Evolutionary conservation across 192 early-diverging fungal genomes (phyloP), one percentile per base, ranked within the genome.

Genomic region (Jimgerdemannia flammicorona): DNA sequence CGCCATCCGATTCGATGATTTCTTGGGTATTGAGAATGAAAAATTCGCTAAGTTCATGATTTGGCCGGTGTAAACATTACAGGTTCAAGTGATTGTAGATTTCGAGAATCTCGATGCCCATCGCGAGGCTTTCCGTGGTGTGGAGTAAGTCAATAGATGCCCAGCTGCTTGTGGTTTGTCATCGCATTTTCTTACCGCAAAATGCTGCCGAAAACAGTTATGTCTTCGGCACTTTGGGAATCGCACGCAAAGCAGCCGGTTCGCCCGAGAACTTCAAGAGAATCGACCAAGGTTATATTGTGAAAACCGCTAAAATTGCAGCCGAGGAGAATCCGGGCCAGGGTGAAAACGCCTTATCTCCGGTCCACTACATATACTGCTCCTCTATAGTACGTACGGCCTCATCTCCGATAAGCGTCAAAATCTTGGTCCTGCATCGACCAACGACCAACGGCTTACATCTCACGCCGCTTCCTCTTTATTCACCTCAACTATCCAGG

Each of bases 231-330:
- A 85, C 90, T 71, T 83, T 96, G 4, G 94, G 88, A 42, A 93
- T 93, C 2, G 95, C 93, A 3, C 84, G 89, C 3, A 84, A 81
- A 3, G 85, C 82, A 69, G 89, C 91, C 64, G 94, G 94, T 6
- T 80, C 80, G 4, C 85, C 88, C 3, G 91, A 89, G 20, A 82
- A 77, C 3, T 96, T 95, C 71, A 78, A 85, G 69, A 92, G 90
- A 77, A 92, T 95, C 63, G 95, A 95, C 71, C 91, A 93, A 65
- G 89, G 90, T 71, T 95, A 95, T 71, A 89, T 91, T 10, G 71
- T 96, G 4, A 88, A 85, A 49, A 81, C 91, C 14, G 90, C 92
- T 3, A 88, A 89, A 43, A 71, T 84, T 4, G 81, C 91, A 68
- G 83, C 76, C 7, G 83, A 88, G 75, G 79, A 88, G 66, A 86